Percentiles rank a stretch among this genome's conserved stretches.
Conservation (phyloP, 106 monocot genomes). For the Ottelia alismoides region DNA sequence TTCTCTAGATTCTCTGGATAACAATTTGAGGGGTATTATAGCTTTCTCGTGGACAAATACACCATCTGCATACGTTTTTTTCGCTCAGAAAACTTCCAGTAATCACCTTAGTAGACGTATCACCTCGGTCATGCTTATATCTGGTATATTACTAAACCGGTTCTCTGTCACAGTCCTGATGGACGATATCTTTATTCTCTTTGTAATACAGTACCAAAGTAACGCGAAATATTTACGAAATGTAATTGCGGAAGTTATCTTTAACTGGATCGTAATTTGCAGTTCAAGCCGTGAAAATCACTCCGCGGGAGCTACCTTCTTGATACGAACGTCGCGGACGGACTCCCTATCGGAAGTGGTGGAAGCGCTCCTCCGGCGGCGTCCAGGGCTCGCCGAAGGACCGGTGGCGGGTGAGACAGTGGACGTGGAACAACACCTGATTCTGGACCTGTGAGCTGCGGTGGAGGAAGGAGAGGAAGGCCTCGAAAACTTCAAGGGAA, state of each 20-base stretch:
- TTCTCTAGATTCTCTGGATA: too few relatives aligned
- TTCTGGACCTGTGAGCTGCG: neutral
- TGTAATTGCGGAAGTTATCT: neutral
- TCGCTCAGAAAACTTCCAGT: too few relatives aligned
- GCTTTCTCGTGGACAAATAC: too few relatives aligned
- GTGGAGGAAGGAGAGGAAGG: neutral
- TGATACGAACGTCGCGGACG: conserved; percentile 56
- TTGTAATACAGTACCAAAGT: neutral
- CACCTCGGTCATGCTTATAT: too few relatives aligned
- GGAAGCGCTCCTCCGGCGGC: conserved; percentile 29
- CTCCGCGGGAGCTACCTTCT: conserved; percentile 24
- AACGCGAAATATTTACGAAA: neutral
- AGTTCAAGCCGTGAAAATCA: neutral
- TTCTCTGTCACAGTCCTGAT: neutral
- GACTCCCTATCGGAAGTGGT: conserved; percentile 67
- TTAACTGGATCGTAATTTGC: neutral
- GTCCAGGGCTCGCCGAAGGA: neutral
- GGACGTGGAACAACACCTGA: conserved; percentile 20
- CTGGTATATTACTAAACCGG: neutral
- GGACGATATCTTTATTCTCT: neutral
- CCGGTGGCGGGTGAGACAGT: neutral
- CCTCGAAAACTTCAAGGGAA: too few relatives aligned
- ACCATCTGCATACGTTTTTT: too few relatives aligned
- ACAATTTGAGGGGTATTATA: too few relatives aligned
- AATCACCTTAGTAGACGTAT: too few relatives aligned